Evolutionary conservation across 768 basidiomycete genomes (phyloP).

Genomic region (Coprinopsis sp.): DNA sequence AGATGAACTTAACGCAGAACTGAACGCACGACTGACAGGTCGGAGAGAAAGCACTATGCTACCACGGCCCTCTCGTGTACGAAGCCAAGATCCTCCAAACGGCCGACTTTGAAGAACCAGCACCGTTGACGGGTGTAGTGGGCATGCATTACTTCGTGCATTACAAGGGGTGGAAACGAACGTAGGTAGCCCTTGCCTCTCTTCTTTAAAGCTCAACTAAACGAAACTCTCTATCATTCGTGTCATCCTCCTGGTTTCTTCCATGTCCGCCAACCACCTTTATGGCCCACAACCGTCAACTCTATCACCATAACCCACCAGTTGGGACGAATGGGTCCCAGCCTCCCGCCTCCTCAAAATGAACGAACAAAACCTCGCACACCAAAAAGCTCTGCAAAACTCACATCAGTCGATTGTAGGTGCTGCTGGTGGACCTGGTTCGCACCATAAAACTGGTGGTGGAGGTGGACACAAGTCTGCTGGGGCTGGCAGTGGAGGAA

Average conservation of each 20-base stretch:
- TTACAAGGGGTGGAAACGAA: constrained; percentile 99
- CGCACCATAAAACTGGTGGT: background rate
- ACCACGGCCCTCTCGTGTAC: constrained; percentile 93
- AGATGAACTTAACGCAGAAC: no score
- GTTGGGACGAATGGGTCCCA: constrained; percentile 98
- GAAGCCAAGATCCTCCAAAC: constrained; percentile 85
- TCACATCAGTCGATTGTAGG: background rate
- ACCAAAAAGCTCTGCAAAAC: constrained; percentile 64
- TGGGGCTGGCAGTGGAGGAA: constrained; percentile 19
- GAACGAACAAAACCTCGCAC: constrained; percentile 72
- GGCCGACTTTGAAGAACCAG: constrained; percentile 61
- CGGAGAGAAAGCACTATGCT: no score
- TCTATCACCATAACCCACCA: constrained; percentile 23
- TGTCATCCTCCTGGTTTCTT: background rate
- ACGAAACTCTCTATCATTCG: background rate
- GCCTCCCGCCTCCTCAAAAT: constrained; percentile 74
- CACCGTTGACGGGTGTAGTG: constrained; percentile 49
- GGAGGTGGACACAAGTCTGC: no score
- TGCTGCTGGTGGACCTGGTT: background rate
- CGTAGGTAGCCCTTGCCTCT: constrained; percentile 44
- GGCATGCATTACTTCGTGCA: constrained; percentile 94
- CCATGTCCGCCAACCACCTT: background rate
- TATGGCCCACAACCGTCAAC: no score
- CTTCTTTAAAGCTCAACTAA: background rate
- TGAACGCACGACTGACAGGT: no score